Evolutionary conservation across 163 green algal genomes (phyloP).

Genomic region (Chlamydomonas reinhardtii): DNA sequence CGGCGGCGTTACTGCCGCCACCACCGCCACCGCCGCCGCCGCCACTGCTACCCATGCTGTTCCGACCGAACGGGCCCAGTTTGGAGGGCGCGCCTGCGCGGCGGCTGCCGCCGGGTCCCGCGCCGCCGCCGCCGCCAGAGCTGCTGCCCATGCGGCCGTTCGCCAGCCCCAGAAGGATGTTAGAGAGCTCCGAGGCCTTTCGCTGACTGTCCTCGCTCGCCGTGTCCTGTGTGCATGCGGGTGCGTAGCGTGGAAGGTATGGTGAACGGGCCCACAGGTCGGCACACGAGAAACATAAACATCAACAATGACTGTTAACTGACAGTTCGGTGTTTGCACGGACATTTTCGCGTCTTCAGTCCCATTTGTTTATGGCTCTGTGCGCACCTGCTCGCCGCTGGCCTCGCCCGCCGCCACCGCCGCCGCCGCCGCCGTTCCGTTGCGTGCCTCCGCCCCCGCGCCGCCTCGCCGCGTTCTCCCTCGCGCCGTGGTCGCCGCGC

Average conservation of each 20-base stretch:
- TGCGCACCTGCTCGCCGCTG: too few relatives aligned
- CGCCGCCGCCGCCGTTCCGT: background rate
- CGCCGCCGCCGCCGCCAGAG: background rate
- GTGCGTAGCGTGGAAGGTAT: too few relatives aligned
- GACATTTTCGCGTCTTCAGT: too few relatives aligned
- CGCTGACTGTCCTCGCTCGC: constrained; percentile 44
- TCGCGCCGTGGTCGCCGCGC: background rate
- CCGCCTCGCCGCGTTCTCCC: too few relatives aligned
- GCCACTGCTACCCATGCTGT: background rate
- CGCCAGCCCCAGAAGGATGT: constrained; percentile 32
- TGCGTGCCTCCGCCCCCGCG: background rate
- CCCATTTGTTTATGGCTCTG: too few relatives aligned
- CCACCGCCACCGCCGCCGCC: background rate
- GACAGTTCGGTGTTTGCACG: too few relatives aligned
- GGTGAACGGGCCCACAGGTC: too few relatives aligned
- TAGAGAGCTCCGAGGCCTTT: constrained; percentile 43
- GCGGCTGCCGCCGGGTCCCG: background rate
- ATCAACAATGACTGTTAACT: too few relatives aligned
- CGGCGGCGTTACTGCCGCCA: background rate
- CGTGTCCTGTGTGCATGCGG: background rate
- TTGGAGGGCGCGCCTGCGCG: background rate
- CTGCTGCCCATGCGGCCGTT: constrained; percentile 20
- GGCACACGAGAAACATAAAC: too few relatives aligned
- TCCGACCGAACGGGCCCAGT: background rate
- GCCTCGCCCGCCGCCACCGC: background rate